These are phyloP conservation scores for Astragalus membranaceus DNA, from an alignment of 306 rosid genomes.

Conservation along the genomic window DNA sequence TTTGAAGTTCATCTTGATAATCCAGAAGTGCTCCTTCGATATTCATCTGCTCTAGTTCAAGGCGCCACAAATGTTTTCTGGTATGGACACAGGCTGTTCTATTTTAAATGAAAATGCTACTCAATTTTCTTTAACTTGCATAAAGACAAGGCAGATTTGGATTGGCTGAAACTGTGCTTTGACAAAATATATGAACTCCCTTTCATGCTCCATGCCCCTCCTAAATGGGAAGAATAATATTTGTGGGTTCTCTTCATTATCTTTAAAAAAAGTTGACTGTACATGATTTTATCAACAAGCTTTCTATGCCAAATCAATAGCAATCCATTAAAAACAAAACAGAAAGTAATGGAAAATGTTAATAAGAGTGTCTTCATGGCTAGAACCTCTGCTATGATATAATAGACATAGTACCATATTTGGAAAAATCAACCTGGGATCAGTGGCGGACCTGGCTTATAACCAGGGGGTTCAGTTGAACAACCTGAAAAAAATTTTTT, in stretches of 20 bases:
- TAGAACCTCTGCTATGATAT: not conserved
- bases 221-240: constrained; percentile 2
- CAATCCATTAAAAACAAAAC: not conserved
- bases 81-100: constrained; percentile 39
- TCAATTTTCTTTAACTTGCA: not conserved
- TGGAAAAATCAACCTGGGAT: constrained; percentile 12
- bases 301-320: constrained; percentile 8
- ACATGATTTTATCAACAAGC: not conserved
- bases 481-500: no score
- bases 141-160: constrained; percentile 13
- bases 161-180: not conserved
- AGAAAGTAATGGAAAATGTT: constrained; percentile 12
- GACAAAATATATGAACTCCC: not conserved
- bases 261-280: not conserved
- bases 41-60: constrained; percentile 95
- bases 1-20: constrained; percentile 81
- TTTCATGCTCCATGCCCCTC: constrained; percentile 1
- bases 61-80: constrained; percentile 95
- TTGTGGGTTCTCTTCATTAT: not conserved
- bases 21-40: constrained; percentile 88
- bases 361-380: not conserved
- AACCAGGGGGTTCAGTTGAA: no score
- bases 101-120: not conserved
- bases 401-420: not conserved
- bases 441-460: no score